Evolutionary conservation across 345 rosid genomes (phyloP).

Genomic region (Kandelia obovata): DNA sequence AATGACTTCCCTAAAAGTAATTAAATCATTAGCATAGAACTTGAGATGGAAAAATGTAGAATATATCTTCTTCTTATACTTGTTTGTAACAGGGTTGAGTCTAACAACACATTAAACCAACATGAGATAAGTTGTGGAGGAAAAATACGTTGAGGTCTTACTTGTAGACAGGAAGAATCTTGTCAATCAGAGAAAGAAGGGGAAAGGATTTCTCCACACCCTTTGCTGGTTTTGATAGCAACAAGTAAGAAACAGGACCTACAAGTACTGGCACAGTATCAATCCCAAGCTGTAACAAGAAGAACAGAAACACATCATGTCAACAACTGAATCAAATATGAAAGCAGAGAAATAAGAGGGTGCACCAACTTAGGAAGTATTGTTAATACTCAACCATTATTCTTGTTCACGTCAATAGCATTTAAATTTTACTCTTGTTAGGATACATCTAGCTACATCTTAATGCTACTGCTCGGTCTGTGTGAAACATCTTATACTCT

Average conservation of each 20-base stretch:
- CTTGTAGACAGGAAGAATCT: constrained; percentile 88
- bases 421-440: no score
- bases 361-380: not conserved
- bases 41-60: not conserved
- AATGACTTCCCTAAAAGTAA: constrained; percentile 64
- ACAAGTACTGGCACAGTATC: constrained; percentile 80
- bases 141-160: constrained; percentile 25
- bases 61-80: not conserved
- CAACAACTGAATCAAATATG: not conserved
- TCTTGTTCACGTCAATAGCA: no score
- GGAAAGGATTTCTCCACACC: constrained; percentile 78
- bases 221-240: constrained; percentile 91
- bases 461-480: no score
- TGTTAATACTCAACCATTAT: no score
- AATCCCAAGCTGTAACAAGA: constrained; percentile 69
- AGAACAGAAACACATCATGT: constrained; percentile 1
- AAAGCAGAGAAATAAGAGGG: not conserved
- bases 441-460: no score
- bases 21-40: not conserved
- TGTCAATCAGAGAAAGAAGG: constrained; percentile 77
- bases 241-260: constrained; percentile 92
- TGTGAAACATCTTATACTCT: not conserved
- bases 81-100: not conserved
- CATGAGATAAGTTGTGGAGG: not conserved
- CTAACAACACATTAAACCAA: not conserved